These are phyloP conservation scores for Clonostachys chloroleuca DNA, from an alignment of 2,329 filamentous ascomycete genomes.

Conservation along the genomic window DNA sequence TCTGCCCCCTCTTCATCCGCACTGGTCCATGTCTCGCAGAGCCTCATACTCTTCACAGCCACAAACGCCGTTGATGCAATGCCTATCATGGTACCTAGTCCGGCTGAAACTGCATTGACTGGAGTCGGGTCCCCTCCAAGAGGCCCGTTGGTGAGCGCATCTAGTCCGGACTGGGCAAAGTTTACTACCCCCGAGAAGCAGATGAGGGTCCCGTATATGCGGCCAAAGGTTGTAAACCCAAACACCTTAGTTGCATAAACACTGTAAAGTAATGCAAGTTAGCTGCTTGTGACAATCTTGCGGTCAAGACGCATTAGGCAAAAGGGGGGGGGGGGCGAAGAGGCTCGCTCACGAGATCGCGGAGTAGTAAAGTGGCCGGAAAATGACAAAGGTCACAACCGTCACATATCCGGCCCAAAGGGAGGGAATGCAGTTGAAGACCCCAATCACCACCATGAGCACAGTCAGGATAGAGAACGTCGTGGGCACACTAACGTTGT, in stretches of 20 bases:
- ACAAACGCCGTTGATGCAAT: slow-evolving; percentile 52
- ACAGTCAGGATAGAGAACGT: slow-evolving; percentile 55
- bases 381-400: slow-evolving; percentile 64
- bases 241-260: slow-evolving; percentile 80
- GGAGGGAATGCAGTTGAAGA: slow-evolving; percentile 60
- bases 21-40: not conserved
- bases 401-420: slow-evolving; percentile 63
- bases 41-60: slow-evolving; percentile 8
- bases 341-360: slow-evolving; percentile 52
- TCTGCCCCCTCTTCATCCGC: too few species aligned
- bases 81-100: slow-evolving; percentile 49
- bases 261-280: slow-evolving; percentile 12
- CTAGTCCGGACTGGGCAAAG: slow-evolving; percentile 65
- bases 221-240: slow-evolving; percentile 75
- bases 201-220: slow-evolving; percentile 73
- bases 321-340: not conserved
- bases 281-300: not conserved
- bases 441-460: slow-evolving; percentile 51
- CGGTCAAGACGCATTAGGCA: not conserved
- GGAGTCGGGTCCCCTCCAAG: slow-evolving; percentile 60
- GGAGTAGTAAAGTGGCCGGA: slow-evolving; percentile 73
- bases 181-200: slow-evolving; percentile 69
- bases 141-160: slow-evolving; percentile 59
- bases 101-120: slow-evolving; percentile 56
- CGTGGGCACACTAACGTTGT: slow-evolving; percentile 58